These are phyloP conservation scores for Phytopythium ostracodes DNA, from an alignment of 352 stramenopile genomes.

Conservation along the genomic window DNA sequence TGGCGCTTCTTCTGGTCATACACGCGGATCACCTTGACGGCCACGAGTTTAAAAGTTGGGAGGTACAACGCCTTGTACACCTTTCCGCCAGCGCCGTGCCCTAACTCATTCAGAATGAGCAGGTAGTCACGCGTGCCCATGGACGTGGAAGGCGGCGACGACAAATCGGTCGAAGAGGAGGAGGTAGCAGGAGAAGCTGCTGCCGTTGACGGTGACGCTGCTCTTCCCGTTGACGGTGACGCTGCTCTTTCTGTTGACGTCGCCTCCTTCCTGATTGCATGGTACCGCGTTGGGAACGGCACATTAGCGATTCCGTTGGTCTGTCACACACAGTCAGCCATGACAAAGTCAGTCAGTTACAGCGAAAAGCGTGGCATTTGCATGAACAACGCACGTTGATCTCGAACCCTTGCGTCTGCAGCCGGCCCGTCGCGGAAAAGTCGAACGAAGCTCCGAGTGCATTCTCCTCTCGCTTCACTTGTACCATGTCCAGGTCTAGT, in stretches of 20 bases:
- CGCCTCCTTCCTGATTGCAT: constrained; percentile 2
- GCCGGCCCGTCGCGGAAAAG: constrained; percentile 64
- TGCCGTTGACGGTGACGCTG: constrained; percentile 7
- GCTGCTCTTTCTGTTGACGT: not conserved
- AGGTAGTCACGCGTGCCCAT: constrained; percentile 65
- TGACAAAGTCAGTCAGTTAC: constrained; percentile 5
- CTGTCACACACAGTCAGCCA: constrained; percentile 28
- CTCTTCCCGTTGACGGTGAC: not conserved
- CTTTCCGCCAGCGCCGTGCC: constrained; percentile 82
- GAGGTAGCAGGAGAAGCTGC: constrained; percentile 4
- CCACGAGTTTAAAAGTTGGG: constrained; percentile 86
- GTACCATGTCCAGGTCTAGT: constrained; percentile 60
- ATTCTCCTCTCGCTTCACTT: constrained; percentile 59
- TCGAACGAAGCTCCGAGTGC: constrained; percentile 70
- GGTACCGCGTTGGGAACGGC: constrained; percentile 37
- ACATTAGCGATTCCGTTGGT: constrained; percentile 69
- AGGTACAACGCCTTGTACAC: constrained; percentile 89
- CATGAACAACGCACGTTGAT: constrained; percentile 53
- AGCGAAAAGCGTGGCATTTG: not conserved
- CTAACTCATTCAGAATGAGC: constrained; percentile 64
- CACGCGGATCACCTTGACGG: constrained; percentile 87
- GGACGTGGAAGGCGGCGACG: constrained; percentile 9
- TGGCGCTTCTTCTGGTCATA: constrained; percentile 87
- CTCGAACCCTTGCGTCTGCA: constrained; percentile 84
- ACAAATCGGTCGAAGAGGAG: not conserved